Base-by-base conservation (phyloP, 2,329 filamentous ascomycete species). In the Xylaria sp. region DNA sequence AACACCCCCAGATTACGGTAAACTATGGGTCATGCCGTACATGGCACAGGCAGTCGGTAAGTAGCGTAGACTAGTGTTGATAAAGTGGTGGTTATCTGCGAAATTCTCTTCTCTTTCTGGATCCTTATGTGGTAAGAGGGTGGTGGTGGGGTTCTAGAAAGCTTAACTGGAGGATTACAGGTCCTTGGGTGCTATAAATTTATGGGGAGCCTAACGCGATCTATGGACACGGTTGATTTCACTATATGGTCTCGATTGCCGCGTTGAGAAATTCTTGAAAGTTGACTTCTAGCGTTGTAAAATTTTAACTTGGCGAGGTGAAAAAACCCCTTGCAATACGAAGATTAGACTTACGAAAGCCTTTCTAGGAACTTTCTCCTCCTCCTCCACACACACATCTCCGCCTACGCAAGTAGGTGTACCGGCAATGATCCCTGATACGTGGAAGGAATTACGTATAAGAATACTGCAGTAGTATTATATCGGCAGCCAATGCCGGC, bases 1-100 rank as follows among this genome's bases (percentile, higher is more conserved):
- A 23, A 44, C 44, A 54, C n/a, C 33, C 59, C 59, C 59, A 51
- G 59, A 62, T 31, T 48, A 9, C 28, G 26, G 46, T 7, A 40
- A 46, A 36, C 38, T 15, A 31, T 6, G 60, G 60, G 38, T 36
- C 17, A 63, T 56, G 28, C 49, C 60, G 38, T 44, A 46, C 48
- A 46, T 63, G 40, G 60, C 49, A 46, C 36, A 51, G 38, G 11
- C 28, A 31, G 23, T 61, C 23, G 17, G 23, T 36, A 63, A 38
- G 36, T 38, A 38, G 36, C 36, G 33, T 33, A 15, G n/a, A 49
- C 20, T 49, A 33, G 33, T 33, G 33, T 33, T 33, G 33, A 33
- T 9, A 33, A 10, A 10, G 33, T 33, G 7, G 33, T 33, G 13
- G 36, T 13, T 40, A 26, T 38, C 33, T 33, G n/a, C n/a, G 20